These are phyloP conservation scores for Adenanthera pavonina DNA, from an alignment of 306 rosid genomes.

Conservation along the genomic window DNA sequence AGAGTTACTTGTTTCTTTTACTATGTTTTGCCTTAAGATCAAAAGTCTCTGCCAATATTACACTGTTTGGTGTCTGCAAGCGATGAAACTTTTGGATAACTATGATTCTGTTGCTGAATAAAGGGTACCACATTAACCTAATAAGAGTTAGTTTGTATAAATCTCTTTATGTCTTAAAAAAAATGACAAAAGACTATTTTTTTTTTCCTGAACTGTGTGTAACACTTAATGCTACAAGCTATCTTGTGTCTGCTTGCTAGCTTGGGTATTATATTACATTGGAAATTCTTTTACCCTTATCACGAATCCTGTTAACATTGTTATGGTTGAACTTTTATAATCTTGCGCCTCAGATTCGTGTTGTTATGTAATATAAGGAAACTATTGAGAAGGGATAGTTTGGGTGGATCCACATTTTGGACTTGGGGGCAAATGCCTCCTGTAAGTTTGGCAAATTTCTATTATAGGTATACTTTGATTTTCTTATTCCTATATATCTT, in stretches of 20 bases:
- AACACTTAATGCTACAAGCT: slow-evolving; percentile 20
- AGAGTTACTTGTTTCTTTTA: neutral
- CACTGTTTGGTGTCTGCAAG: slow-evolving; percentile 4
- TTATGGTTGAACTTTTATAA: neutral
- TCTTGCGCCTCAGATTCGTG: slow-evolving; percentile 18
- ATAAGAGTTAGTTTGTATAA: slow-evolving; percentile 8
- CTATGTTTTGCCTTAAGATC: neutral
- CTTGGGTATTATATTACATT: neutral
- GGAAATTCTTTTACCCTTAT: neutral
- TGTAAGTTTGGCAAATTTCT: neutral
- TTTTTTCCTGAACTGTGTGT: slow-evolving; percentile 7
- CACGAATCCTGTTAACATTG: slow-evolving; percentile 17
- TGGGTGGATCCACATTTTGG: neutral
- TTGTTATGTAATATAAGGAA: slow-evolving; percentile 29
- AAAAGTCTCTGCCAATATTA: neutral
- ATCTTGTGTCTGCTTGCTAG: slow-evolving; percentile 18
- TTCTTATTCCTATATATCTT: neutral
- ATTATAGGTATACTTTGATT: neutral
- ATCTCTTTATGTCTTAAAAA: slow-evolving; percentile 8
- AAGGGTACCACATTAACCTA: neutral
- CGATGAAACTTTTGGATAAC: slow-evolving; percentile 12
- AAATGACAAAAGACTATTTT: neutral
- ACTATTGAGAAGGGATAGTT: slow-evolving; percentile 1
- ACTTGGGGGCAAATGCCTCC: neutral
- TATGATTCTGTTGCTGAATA: slow-evolving; percentile 21